Evolutionary conservation across 2,329 filamentous ascomycete species (phyloP).

Genomic region (Rhynchosporium agropyri): DNA sequence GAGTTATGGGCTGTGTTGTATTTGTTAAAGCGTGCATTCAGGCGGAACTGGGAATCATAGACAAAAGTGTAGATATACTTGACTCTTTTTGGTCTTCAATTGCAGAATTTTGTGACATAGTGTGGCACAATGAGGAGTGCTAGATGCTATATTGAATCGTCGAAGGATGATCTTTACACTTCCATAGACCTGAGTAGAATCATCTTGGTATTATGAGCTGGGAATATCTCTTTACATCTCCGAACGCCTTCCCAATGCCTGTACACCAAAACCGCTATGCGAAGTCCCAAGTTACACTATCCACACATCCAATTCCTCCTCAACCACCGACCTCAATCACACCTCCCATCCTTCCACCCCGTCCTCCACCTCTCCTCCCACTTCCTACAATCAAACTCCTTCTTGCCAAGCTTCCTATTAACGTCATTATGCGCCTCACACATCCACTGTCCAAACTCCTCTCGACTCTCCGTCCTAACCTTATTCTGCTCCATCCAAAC

Average conservation of each 20-base stretch:
- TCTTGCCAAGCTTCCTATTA: slow-evolving; percentile 88
- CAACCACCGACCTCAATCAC: slow-evolving; percentile 47
- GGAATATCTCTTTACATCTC: not conserved
- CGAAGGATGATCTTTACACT: not conserved
- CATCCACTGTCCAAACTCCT: slow-evolving; percentile 80
- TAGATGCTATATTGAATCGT: not conserved
- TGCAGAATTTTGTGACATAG: not conserved
- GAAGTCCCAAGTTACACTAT: not conserved
- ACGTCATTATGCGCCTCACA: slow-evolving; percentile 88
- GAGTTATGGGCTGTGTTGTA: too few species aligned
- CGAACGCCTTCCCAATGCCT: not conserved
- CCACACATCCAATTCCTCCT: not conserved
- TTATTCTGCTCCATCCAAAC: slow-evolving; percentile 70
- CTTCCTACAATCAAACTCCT: slow-evolving; percentile 80
- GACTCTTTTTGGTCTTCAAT: not conserved
- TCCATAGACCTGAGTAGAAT: not conserved
- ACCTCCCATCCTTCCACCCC: slow-evolving; percentile 75
- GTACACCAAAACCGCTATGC: not conserved
- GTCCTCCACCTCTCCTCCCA: slow-evolving; percentile 97
- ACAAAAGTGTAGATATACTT: not conserved
- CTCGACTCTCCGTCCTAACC: slow-evolving; percentile 59
- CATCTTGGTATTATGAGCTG: slow-evolving; percentile 7
- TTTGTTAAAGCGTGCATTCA: too few species aligned
- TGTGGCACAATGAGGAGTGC: not conserved
- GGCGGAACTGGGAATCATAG: not conserved